phyloP scores from a whole-genome alignment of 352 stramenopile genomes.

The Phytopythium kandeliae region DNA sequence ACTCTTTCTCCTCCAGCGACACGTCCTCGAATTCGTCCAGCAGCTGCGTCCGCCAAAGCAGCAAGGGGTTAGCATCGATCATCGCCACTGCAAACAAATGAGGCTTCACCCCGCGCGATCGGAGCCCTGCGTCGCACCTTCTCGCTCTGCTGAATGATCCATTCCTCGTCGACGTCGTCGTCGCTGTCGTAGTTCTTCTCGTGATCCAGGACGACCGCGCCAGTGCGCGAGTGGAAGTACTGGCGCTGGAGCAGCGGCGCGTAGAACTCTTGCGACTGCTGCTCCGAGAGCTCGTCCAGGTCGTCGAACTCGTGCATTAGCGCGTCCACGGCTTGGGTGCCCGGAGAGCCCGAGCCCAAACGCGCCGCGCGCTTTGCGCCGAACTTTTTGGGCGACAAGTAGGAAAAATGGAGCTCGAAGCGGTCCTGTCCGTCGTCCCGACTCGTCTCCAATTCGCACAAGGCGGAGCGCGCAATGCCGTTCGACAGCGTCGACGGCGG shows the following conservation, averaged over 20 bases:
- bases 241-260: slow-evolving; percentile 70
- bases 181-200: slow-evolving; percentile 86
- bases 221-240: slow-evolving; percentile 87
- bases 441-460: slow-evolving; percentile 54
- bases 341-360: slow-evolving; percentile 11
- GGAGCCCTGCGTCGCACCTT: slow-evolving; percentile 22
- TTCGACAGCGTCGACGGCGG: slow-evolving; percentile 10
- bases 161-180: slow-evolving; percentile 86
- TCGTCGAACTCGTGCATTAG: slow-evolving; percentile 76
- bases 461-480: slow-evolving; percentile 17
- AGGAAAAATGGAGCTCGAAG: slow-evolving; percentile 66
- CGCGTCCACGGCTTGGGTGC: slow-evolving; percentile 38
- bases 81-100: too few species aligned
- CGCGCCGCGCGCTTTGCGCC: slow-evolving; percentile 9
- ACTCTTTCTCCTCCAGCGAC: slow-evolving; percentile 80
- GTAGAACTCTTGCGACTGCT: slow-evolving; percentile 70
- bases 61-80: background rate
- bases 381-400: slow-evolving; percentile 50
- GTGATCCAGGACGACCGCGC: slow-evolving; percentile 72
- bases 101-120: too few species aligned
- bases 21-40: slow-evolving; percentile 88
- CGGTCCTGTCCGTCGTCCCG: slow-evolving; percentile 39
- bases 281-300: slow-evolving; percentile 42
- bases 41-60: slow-evolving; percentile 28
- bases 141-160: slow-evolving; percentile 85